Evolutionary conservation across 768 basidiomycete genomes (phyloP), one percentile per base, ranked within the genome.

Genomic region (Kwoniella europaea): DNA sequence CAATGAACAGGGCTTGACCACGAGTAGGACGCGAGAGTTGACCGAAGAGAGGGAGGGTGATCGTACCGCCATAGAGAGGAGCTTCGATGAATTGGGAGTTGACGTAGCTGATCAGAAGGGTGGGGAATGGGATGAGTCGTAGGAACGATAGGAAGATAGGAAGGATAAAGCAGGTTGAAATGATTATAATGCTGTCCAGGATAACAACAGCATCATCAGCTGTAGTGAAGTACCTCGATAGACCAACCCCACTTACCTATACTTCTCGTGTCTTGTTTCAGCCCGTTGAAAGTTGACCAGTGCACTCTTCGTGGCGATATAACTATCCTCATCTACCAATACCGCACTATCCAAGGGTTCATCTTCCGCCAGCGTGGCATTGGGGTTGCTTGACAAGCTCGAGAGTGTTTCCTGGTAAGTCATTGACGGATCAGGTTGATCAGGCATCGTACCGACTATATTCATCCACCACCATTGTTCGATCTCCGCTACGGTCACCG

Each of bases 401-500:
- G 57, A 29, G 4, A 59, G 29, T 29, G 57, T 12, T 35, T 59
- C 57, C 42, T 59, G 57, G n/a, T 59, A 59, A 4, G 24, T 59
- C 57, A 59, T 59, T 13, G n/a, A 10, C n/a, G 57, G 57, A 27
- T 27, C 16, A 29, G 57, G 57, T 35, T 59, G 57, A 59, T 59
- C 57, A 29, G 57, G 57, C 57, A 29, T 29, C n/a, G 15, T 27
- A 59, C 57, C 57, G 4, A 59, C 57, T 10, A 59, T 41, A 24
- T 59, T 59, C 57, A 59, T 13, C 27, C 57, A 29, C 57, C 46
- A 50, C 46, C 46, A 50, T 50, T 41, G 24, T 35, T 59, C 57
- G 13, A 10, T 27, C 57, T 9, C 15, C 57, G 13, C 57, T 24
- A 59, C 2, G 2, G 24, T 35, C 29, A 18, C 16, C 6, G 22